Percentiles rank a stretch among this genome's conserved stretches.
phyloP scores from a whole-genome alignment of 2,329 filamentous ascomycete genomes.

The Diaporthe citri region DNA sequence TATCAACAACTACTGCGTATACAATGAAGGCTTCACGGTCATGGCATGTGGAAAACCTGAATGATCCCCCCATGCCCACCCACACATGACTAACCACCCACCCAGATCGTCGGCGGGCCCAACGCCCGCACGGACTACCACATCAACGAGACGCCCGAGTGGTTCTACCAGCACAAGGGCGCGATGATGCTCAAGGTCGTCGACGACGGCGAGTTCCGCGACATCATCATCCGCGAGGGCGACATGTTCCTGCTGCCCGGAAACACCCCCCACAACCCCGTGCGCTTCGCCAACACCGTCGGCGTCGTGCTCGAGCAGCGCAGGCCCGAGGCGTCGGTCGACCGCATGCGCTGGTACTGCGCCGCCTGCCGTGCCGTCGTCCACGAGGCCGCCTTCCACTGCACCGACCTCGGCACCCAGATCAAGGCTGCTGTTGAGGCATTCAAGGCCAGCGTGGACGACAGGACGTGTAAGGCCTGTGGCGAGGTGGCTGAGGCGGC shows the following conservation, averaged over 20 bases:
- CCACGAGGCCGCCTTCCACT: conserved; percentile 89
- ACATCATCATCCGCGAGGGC: conserved; percentile 91
- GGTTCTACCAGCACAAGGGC: conserved; percentile 97
- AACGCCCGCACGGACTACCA: conserved; percentile 98
- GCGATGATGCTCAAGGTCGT: conserved; percentile 95
- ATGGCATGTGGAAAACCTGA: conserved; percentile 68
- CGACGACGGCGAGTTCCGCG: conserved; percentile 78
- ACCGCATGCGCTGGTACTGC: conserved; percentile 94
- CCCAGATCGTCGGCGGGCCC: conserved; percentile 89
- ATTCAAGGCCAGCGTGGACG: conserved; percentile 76
- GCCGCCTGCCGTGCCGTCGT: conserved; percentile 77
- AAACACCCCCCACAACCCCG: conserved; percentile 97
- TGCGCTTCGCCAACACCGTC: conserved; percentile 93
- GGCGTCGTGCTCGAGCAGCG: conserved; percentile 92
- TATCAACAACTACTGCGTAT: conserved; percentile 98
- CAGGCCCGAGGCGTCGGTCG: conserved; percentile 76
- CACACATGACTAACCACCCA: conserved; percentile 4
- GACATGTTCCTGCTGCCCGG: conserved; percentile 93
- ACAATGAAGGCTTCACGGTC: conserved; percentile 84
- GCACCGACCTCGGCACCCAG: conserved; percentile 91
- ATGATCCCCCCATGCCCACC: background rate
- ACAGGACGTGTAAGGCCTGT: conserved; percentile 82
- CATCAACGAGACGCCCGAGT: conserved; percentile 95
- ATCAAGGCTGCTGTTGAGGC: conserved; percentile 91
- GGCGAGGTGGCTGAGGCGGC: conserved; percentile 80